Percentiles rank a stretch among this genome's conserved stretches.
phyloP scores from a whole-genome alignment of 768 basidiomycete genomes.

The Tylopilus plumbeoviolaceoides region DNA sequence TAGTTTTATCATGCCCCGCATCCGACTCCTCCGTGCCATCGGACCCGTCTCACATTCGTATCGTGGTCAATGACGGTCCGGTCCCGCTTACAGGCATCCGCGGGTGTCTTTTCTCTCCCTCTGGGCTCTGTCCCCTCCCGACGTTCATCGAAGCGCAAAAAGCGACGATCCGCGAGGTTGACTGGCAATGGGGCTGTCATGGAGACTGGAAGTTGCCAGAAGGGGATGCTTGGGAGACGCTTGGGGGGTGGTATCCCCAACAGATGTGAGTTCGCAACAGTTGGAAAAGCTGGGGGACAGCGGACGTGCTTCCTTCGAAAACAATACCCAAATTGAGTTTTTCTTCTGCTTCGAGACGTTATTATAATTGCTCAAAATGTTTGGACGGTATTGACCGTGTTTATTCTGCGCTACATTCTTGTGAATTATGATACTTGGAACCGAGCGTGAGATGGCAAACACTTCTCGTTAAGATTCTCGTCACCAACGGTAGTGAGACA shows the following conservation, averaged over 20 bases:
- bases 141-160: conserved; percentile 69
- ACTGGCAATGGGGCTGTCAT: conserved; percentile 73
- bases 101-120: conserved; percentile 58
- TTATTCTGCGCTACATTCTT: too few species aligned
- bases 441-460: too few species aligned
- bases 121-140: conserved; percentile 71
- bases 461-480: too few species aligned
- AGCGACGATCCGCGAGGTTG: conserved; percentile 57
- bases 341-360: too few species aligned
- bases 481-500: too few species aligned
- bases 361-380: too few species aligned
- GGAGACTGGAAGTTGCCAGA: conserved; percentile 72
- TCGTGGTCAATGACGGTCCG: conserved; percentile 87
- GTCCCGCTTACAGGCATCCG: conserved; percentile 73
- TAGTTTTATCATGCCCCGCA: conserved; percentile 57
- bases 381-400: too few species aligned
- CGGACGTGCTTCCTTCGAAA: background rate
- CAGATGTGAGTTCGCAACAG: background rate
- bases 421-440: too few species aligned
- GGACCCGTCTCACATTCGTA: conserved; percentile 57
- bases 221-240: conserved; percentile 66
- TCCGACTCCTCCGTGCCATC: background rate
- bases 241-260: conserved; percentile 25
- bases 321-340: background rate
- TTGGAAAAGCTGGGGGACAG: too few species aligned